phyloP scores from a whole-genome alignment of 2,329 filamentous ascomycete genomes.

The Phialophora verrucosa region DNA sequence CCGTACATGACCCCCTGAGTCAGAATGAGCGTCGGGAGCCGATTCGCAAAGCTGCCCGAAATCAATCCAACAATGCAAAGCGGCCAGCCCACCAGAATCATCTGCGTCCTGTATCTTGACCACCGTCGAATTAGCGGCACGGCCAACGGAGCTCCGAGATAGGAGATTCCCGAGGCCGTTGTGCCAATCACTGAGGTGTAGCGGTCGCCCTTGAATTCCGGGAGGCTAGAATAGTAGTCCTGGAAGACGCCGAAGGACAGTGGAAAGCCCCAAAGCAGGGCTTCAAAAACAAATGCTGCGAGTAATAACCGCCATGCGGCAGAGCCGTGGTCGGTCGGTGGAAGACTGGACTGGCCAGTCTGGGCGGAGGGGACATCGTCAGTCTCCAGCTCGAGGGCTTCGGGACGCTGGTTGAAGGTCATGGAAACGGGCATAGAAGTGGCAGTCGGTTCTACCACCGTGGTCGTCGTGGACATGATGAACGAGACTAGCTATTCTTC shows the following conservation, averaged over 20 bases:
- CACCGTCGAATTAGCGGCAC: constrained; percentile 46
- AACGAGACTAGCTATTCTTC: background rate
- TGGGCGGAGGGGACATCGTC: constrained; percentile 3
- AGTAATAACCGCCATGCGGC: constrained; percentile 36
- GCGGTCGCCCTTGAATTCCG: constrained; percentile 39
- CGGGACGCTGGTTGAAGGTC: background rate
- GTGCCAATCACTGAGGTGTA: constrained; percentile 45
- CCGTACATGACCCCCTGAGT: constrained; percentile 52
- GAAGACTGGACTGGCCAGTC: constrained; percentile 12
- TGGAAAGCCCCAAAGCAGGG: constrained; percentile 40
- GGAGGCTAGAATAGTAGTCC: constrained; percentile 43
- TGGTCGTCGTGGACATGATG: background rate
- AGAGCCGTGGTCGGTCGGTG: constrained; percentile 30
- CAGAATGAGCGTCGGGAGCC: constrained; percentile 46
- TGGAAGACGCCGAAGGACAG: constrained; percentile 45
- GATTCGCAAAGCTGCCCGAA: constrained; percentile 45
- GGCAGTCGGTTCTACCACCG: background rate
- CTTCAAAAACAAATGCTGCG: constrained; percentile 37
- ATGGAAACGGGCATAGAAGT: background rate
- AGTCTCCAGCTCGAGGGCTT: constrained; percentile 13
- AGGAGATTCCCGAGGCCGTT: constrained; percentile 40
- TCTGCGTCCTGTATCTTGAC: constrained; percentile 43
- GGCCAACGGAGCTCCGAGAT: constrained; percentile 38
- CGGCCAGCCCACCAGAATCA: constrained; percentile 50
- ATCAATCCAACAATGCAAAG: constrained; percentile 49